Evolutionary conservation across 257 asterid genomes (phyloP).

Genomic region (Sherardia arvensis): DNA sequence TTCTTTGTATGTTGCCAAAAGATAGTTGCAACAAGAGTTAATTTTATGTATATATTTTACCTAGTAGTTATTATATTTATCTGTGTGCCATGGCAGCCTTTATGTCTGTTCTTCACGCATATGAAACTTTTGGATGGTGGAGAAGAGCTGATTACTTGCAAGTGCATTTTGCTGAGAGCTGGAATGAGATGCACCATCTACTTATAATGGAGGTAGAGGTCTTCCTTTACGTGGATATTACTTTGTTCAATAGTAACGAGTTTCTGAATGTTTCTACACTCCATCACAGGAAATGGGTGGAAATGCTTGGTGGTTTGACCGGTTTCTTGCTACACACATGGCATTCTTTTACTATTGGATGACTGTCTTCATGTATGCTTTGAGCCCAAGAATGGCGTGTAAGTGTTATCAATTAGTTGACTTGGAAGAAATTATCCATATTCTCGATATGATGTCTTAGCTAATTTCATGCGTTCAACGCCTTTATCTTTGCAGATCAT

Average conservation of each 20-base stretch:
- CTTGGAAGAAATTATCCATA: not conserved
- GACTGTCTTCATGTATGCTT: slow-evolving; percentile 74
- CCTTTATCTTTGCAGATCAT: slow-evolving; percentile 52
- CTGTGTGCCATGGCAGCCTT: slow-evolving; percentile 57
- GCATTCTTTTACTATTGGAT: slow-evolving; percentile 75
- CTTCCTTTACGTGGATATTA: slow-evolving; percentile 5
- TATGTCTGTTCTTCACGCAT: slow-evolving; percentile 92
- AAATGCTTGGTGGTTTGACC: slow-evolving; percentile 95
- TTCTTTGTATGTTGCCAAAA: no score
- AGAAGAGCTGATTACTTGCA: slow-evolving; percentile 93
- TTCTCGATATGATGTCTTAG: not conserved
- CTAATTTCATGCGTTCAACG: not conserved
- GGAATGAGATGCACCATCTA: slow-evolving; percentile 99
- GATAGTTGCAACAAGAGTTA: not conserved
- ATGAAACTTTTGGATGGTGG: slow-evolving; percentile 99
- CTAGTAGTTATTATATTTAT: not conserved
- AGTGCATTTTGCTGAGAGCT: slow-evolving; percentile 99
- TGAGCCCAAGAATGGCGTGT: slow-evolving; percentile 99
- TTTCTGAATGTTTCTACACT: not conserved
- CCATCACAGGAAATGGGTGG: slow-evolving; percentile 85
- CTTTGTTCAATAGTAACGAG: not conserved
- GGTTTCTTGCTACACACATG: slow-evolving; percentile 82
- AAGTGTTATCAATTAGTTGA: slow-evolving; percentile 21
- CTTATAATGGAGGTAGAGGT: slow-evolving; percentile 93
- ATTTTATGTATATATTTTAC: not conserved